phyloP scores from a whole-genome alignment of 2,329 filamentous ascomycete genomes.

The Aspergillus ochraceus region DNA sequence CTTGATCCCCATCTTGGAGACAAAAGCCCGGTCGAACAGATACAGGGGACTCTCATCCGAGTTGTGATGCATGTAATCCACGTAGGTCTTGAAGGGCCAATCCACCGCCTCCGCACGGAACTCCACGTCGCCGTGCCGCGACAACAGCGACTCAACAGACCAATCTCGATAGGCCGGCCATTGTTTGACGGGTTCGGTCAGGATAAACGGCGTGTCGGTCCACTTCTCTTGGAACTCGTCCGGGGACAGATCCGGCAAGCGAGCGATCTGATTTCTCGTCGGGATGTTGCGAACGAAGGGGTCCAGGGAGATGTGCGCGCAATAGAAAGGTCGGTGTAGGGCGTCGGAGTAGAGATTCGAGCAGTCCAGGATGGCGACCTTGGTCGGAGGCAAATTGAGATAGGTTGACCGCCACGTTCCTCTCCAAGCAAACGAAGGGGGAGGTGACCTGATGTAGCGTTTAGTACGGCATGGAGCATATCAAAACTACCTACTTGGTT shows the following conservation, averaged over 20 bases:
- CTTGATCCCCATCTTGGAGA: conserved; percentile 75
- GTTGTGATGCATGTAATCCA: conserved; percentile 76
- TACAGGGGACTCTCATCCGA: conserved; percentile 88
- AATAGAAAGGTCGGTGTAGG: conserved; percentile 86
- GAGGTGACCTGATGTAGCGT: conserved; percentile 28
- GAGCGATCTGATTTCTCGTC: conserved; percentile 67
- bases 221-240: conserved; percentile 73
- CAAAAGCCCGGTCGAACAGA: conserved; percentile 85
- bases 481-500: conserved; percentile 3
- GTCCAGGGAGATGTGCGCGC: conserved; percentile 70
- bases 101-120: conserved; percentile 94
- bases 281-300: conserved; percentile 73
- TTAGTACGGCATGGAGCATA: conserved; percentile 4
- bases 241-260: conserved; percentile 67
- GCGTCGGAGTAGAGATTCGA: conserved; percentile 83
- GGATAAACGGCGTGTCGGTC: conserved; percentile 80
- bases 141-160: conserved; percentile 67
- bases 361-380: conserved; percentile 66
- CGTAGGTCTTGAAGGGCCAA: conserved; percentile 81
- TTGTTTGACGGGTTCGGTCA: conserved; percentile 74
- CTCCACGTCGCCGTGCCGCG: conserved; percentile 63
- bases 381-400: conserved; percentile 57
- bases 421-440: conserved; percentile 62
- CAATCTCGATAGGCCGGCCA: conserved; percentile 80
- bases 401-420: conserved; percentile 83